Evolutionary conservation across 345 rosid species (phyloP).

Genomic region (Acer negundo): DNA sequence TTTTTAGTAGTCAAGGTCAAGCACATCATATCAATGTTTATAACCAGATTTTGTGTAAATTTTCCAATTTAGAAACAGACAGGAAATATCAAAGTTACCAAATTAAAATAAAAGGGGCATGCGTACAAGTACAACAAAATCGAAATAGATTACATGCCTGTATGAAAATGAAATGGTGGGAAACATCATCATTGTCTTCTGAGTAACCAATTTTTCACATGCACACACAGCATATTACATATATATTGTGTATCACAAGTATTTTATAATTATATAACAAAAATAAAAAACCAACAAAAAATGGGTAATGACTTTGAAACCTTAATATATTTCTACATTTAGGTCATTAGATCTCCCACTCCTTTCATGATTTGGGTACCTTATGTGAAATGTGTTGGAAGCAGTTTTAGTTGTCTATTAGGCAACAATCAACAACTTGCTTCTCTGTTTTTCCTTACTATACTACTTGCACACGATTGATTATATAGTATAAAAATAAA

Average conservation of each 20-base stretch:
- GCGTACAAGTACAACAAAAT: not conserved
- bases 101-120: not conserved
- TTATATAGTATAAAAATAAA: not conserved
- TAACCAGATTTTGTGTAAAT: not conserved
- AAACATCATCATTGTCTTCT: conserved; percentile 16
- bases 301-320: conserved; percentile 16
- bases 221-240: not conserved
- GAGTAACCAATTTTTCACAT: conserved; percentile 8
- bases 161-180: conserved; percentile 20
- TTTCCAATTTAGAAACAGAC: not conserved
- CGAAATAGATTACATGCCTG: conserved; percentile 1
- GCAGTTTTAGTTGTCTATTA: conserved; percentile 29
- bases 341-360: conserved; percentile 23
- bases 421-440: conserved; percentile 20
- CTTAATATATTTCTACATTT: conserved; percentile 2
- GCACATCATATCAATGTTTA: not conserved
- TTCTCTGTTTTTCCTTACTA: not conserved
- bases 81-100: conserved; percentile 3
- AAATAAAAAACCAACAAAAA: conserved; percentile 11
- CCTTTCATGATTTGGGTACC: conserved; percentile 16
- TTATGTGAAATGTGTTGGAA: conserved; percentile 24
- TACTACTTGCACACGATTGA: conserved; percentile 11
- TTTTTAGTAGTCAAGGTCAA: not conserved
- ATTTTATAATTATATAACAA: not conserved
- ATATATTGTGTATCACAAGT: not conserved